Conservation (phyloP, 768 basidiomycete genomes). For the Lepiota brunneoincarnata region DNA sequence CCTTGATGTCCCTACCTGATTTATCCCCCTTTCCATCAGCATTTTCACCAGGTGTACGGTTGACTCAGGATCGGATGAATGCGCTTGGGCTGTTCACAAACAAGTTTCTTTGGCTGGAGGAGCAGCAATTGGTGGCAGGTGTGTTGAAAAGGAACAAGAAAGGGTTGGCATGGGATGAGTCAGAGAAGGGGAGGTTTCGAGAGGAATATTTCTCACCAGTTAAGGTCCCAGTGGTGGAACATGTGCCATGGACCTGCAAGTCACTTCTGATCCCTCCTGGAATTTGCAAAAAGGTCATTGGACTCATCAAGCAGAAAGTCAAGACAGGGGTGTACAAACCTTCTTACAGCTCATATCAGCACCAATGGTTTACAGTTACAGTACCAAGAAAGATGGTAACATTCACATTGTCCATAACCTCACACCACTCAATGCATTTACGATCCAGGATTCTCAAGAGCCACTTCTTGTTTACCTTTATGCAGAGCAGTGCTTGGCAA, state of each 20-base stretch:
- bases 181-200: conserved; percentile 13
- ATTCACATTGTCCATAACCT: conserved; percentile 36
- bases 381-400: conserved; percentile 32
- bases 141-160: neutral
- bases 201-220: conserved; percentile 23
- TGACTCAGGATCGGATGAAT: neutral
- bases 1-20: neutral
- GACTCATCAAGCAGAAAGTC: conserved; percentile 29
- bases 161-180: conserved; percentile 13
- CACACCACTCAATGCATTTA: conserved; percentile 34
- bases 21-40: neutral
- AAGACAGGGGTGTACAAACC: conserved; percentile 34
- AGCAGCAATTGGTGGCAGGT: neutral
- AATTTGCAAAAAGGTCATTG: conserved; percentile 25
- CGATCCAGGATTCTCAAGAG: conserved; percentile 33
- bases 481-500: conserved; percentile 27
- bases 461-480: conserved; percentile 31
- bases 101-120: neutral
- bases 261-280: conserved; percentile 36
- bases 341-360: conserved; percentile 31
- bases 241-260: conserved; percentile 36
- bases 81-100: neutral
- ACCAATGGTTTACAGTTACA: conserved; percentile 35
- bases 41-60: conserved; percentile 1
- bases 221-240: conserved; percentile 28